A percentile compares a stretch with the other conserved stretches of the same genome.
Conservation (phyloP, 352 stramenopile species). For the Pythium diclinum region DNA sequence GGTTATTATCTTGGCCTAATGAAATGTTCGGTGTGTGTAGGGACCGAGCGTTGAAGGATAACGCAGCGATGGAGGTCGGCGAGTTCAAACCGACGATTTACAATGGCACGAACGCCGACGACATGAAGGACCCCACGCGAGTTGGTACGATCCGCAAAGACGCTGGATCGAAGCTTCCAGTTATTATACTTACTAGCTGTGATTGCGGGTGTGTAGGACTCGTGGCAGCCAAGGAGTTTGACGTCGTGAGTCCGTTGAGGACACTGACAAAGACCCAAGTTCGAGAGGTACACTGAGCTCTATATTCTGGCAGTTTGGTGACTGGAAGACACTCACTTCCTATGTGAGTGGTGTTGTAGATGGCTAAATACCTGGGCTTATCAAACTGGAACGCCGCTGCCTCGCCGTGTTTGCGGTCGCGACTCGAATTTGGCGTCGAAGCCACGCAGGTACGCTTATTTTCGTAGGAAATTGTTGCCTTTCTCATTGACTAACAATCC, state of each 20-base stretch:
- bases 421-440: conserved; percentile 93
- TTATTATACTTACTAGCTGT: background rate
- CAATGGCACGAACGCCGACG: conserved; percentile 97
- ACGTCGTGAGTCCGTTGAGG: conserved; percentile 90
- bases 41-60: conserved; percentile 26
- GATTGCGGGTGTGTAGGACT: conserved; percentile 49
- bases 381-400: conserved; percentile 95
- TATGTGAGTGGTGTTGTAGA: conserved; percentile 21
- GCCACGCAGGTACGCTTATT: conserved; percentile 63
- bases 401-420: conserved; percentile 94
- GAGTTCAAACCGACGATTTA: conserved; percentile 74
- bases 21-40: background rate
- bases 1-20: background rate
- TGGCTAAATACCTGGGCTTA: conserved; percentile 89
- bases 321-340: background rate
- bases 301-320: background rate
- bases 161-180: background rate
- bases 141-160: conserved; percentile 31
- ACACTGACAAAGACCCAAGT: conserved; percentile 90
- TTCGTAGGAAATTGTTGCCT: background rate
- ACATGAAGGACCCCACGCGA: conserved; percentile 91
- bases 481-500: background rate
- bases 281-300: conserved; percentile 36
- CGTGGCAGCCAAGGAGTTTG: conserved; percentile 90
- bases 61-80: background rate